Evolutionary conservation across 2,329 filamentous ascomycete genomes (phyloP).

Genomic region (Aspergillus proliferans): DNA sequence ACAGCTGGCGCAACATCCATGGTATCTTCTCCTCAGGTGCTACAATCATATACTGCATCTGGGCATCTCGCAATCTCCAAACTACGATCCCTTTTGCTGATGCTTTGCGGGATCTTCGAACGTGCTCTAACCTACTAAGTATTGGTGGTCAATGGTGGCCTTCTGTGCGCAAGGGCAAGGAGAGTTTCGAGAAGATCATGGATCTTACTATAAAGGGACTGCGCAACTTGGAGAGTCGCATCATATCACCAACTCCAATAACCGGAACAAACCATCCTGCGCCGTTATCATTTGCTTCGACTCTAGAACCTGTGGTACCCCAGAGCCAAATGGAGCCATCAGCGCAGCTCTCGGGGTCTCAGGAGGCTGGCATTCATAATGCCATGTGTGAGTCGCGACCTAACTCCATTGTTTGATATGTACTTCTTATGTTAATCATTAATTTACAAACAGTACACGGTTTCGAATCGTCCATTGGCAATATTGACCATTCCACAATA

Average conservation of each 20-base stretch:
- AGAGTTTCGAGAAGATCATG: constrained; percentile 26
- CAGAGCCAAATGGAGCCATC: neutral
- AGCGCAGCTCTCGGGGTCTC: neutral
- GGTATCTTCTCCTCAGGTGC: constrained; percentile 34
- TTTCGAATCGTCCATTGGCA: neutral
- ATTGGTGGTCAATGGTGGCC: constrained; percentile 39
- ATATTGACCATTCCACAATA: neutral
- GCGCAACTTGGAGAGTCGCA: constrained; percentile 2
- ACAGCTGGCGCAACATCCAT: constrained; percentile 34
- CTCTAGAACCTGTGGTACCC: neutral
- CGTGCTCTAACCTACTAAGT: constrained; percentile 33
- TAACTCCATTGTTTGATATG: neutral
- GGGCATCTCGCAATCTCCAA: constrained; percentile 26
- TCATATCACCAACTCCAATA: neutral
- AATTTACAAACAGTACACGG: neutral
- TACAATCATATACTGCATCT: constrained; percentile 36
- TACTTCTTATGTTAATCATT: neutral
- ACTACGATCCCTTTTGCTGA: constrained; percentile 15
- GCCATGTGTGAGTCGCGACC: neutral
- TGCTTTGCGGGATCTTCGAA: constrained; percentile 21
- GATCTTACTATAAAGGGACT: constrained; percentile 21
- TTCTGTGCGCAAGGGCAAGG: constrained; percentile 26
- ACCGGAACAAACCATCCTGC: neutral
- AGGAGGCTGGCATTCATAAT: neutral
- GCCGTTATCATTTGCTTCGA: neutral